Conservation (phyloP, 106 monocot genomes). For the Platanthera zijinensis region DNA sequence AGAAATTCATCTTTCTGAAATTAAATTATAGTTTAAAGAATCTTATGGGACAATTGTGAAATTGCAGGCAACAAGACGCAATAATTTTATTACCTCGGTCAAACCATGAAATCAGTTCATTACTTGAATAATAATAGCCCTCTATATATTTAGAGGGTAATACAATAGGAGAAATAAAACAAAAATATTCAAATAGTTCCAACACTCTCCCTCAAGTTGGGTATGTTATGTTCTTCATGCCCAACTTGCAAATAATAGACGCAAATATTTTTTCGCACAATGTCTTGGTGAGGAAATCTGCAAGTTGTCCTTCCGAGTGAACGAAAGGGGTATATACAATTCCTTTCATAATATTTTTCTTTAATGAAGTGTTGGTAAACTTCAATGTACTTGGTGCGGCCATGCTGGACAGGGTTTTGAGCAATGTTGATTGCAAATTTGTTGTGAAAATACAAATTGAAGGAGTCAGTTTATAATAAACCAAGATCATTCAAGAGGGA, state of each 20-base stretch:
- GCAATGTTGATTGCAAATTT: neutral
- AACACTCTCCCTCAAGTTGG: neutral
- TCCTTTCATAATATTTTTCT: neutral
- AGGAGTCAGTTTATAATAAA: neutral
- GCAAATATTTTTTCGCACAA: neutral
- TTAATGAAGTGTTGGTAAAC: neutral
- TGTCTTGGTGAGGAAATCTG: neutral
- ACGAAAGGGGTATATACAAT: neutral
- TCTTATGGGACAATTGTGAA: neutral
- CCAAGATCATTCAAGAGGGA: neutral
- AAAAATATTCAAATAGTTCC: neutral
- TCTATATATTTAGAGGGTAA: too few relatives aligned
- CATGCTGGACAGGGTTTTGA: neutral
- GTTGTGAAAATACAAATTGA: neutral
- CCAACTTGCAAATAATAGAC: neutral
- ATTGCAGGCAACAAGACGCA: too few relatives aligned
- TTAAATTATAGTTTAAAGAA: neutral
- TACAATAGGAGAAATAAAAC: too few relatives aligned
- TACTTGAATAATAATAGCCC: too few relatives aligned
- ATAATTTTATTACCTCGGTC: too few relatives aligned
- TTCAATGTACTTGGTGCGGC: neutral
- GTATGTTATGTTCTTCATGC: neutral
- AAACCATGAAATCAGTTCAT: too few relatives aligned
- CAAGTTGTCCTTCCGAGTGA: neutral
- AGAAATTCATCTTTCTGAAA: neutral